Evolutionary conservation across 2,329 filamentous ascomycete species (phyloP).

Genomic region (Bretziella fagacearum): DNA sequence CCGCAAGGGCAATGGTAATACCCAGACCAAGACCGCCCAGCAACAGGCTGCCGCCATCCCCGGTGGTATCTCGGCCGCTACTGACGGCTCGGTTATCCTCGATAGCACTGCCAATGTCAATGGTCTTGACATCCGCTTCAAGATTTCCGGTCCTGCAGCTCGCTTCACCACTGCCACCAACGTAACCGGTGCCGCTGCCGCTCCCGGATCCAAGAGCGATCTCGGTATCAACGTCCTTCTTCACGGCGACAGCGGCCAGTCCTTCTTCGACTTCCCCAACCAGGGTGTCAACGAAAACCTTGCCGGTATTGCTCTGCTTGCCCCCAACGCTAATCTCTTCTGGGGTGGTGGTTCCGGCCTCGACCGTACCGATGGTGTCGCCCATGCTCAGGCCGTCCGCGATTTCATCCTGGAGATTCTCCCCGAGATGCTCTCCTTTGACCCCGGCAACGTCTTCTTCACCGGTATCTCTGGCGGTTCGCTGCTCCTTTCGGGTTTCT

Average conservation of each 20-base stretch:
- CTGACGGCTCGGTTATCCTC: conserved; percentile 37
- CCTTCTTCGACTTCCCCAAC: conserved; percentile 41
- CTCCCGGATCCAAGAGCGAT: conserved; percentile 20
- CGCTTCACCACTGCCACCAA: conserved; percentile 34
- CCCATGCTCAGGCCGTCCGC: conserved; percentile 37
- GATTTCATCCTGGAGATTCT: conserved; percentile 37
- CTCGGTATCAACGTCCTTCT: conserved; percentile 40
- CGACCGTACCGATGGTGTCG: conserved; percentile 36
- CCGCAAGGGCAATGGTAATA: conserved; percentile 3
- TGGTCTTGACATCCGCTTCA: conserved; percentile 37
- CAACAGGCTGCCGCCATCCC: conserved; percentile 9
- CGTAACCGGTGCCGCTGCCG: conserved; percentile 28
- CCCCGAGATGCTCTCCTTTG: conserved; percentile 36
- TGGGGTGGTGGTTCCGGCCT: conserved; percentile 39
- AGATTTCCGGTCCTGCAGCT: conserved; percentile 35
- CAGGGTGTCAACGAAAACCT: conserved; percentile 33
- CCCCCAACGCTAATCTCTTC: conserved; percentile 37
- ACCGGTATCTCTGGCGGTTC: conserved; percentile 40
- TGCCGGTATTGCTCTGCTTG: conserved; percentile 36
- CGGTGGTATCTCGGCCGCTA: conserved; percentile 26
- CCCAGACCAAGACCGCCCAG: conserved; percentile 6
- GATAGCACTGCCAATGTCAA: conserved; percentile 38
- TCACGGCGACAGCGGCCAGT: conserved; percentile 42
- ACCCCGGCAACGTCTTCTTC: conserved; percentile 36
- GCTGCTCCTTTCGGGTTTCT: conserved; percentile 38